A percentile compares a stretch with the other conserved stretches of the same genome.
phyloP scores from a whole-genome alignment of 2,329 filamentous ascomycete genomes.

The Huntiella bhutanensis region DNA sequence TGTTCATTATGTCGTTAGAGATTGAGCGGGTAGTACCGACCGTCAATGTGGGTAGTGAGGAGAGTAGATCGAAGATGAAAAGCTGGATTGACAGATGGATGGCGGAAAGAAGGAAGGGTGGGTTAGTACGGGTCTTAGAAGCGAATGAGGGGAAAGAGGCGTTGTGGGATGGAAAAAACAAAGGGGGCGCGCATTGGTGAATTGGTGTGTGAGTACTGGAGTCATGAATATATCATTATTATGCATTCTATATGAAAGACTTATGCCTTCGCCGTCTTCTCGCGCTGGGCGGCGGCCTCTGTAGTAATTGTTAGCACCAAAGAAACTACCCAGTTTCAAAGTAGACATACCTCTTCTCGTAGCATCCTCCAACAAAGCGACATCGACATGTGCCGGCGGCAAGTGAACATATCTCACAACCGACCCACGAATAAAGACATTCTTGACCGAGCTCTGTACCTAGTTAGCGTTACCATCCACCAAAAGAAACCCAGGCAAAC shows the following conservation, averaged over 20 bases:
- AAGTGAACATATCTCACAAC: slow-evolving; percentile 87
- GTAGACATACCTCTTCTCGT: slow-evolving; percentile 53
- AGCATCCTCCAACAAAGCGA: slow-evolving; percentile 74
- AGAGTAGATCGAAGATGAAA: slow-evolving; percentile 40
- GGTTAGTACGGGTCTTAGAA: slow-evolving; percentile 27
- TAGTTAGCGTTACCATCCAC: neutral
- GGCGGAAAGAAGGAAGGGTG: slow-evolving; percentile 35
- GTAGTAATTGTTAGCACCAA: slow-evolving; percentile 8
- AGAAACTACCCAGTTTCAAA: neutral
- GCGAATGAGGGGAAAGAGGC: slow-evolving; percentile 19
- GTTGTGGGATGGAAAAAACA: slow-evolving; percentile 23
- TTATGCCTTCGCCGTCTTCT: slow-evolving; percentile 23
- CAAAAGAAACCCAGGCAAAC: neutral
- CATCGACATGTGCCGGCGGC: slow-evolving; percentile 64
- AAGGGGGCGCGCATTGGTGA: slow-evolving; percentile 16
- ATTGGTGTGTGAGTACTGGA: too few relatives aligned
- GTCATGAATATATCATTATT: too few relatives aligned
- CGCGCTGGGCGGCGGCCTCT: slow-evolving; percentile 40
- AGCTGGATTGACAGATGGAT: slow-evolving; percentile 46
- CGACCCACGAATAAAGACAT: slow-evolving; percentile 85
- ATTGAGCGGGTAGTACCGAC: slow-evolving; percentile 88
- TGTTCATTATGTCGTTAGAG: slow-evolving; percentile 74
- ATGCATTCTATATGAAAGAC: too few relatives aligned
- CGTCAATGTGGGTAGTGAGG: slow-evolving; percentile 56
- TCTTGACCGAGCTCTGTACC: slow-evolving; percentile 59